These are phyloP conservation scores for Dicorynia guianensis DNA, from an alignment of 306 rosid genomes.

Conservation along the genomic window DNA sequence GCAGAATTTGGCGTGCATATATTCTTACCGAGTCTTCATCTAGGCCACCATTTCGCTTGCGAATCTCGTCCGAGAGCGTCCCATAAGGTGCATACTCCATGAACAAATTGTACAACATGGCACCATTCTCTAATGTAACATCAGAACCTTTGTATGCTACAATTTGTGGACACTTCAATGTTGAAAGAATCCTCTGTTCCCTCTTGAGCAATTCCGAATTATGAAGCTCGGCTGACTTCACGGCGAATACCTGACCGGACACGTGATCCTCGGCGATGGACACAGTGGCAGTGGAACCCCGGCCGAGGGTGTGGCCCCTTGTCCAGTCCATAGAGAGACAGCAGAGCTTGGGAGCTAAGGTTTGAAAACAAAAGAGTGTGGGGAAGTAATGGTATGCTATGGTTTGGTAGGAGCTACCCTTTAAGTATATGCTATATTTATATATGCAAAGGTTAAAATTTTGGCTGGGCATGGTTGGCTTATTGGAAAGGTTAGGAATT, in stretches of 20 bases:
- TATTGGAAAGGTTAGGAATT: slow-evolving; percentile 20
- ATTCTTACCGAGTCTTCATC: slow-evolving; percentile 48
- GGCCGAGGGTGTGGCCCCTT: slow-evolving; percentile 71
- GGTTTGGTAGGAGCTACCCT: slow-evolving; percentile 27
- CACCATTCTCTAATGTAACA: slow-evolving; percentile 67
- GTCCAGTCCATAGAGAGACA: slow-evolving; percentile 66
- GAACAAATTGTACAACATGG: slow-evolving; percentile 58
- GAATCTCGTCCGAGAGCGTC: slow-evolving; percentile 55
- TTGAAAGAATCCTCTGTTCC: slow-evolving; percentile 65
- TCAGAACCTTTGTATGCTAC: slow-evolving; percentile 65
- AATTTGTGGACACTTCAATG: slow-evolving; percentile 57
- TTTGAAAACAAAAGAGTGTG: not conserved
- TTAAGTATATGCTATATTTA: slow-evolving; percentile 9
- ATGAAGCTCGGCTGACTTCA: slow-evolving; percentile 64
- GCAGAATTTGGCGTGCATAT: slow-evolving; percentile 62
- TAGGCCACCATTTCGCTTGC: slow-evolving; percentile 43
- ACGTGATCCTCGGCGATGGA: slow-evolving; percentile 44
- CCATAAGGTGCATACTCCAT: slow-evolving; percentile 82
- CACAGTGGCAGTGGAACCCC: slow-evolving; percentile 85
- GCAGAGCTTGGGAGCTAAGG: not conserved
- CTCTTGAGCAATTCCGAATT: slow-evolving; percentile 57
- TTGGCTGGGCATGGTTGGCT: slow-evolving; percentile 46
- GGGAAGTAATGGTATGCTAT: not conserved
- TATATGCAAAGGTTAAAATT: slow-evolving; percentile 16
- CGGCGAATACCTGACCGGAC: slow-evolving; percentile 60